These are phyloP conservation scores for Chenopodium suecicum DNA, from an alignment of 148 eudicot genomes.

Conservation along the genomic window DNA sequence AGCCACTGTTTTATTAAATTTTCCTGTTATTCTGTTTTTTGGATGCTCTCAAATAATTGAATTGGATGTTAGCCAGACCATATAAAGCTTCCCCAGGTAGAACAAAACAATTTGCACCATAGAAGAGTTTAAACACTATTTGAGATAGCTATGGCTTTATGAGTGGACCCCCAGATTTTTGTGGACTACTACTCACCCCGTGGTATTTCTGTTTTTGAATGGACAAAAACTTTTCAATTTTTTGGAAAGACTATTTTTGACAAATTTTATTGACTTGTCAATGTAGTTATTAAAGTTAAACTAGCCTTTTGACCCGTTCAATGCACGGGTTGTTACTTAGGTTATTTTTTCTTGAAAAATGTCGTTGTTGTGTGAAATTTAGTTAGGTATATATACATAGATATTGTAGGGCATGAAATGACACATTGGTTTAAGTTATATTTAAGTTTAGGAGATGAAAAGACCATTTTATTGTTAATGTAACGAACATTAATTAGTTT, in stretches of 20 bases:
- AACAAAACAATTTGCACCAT: constrained; percentile 15
- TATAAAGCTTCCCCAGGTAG: constrained; percentile 32
- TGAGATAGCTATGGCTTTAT: background rate
- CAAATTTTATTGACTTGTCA: background rate
- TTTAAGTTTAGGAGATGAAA: too few species aligned
- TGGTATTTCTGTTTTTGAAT: background rate
- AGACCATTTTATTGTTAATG: too few species aligned
- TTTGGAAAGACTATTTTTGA: background rate
- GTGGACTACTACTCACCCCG: constrained; percentile 5
- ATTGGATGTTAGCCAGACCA: constrained; percentile 6
- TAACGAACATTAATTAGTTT: too few species aligned
- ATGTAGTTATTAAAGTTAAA: background rate
- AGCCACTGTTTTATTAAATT: background rate
- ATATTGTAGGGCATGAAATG: too few species aligned
- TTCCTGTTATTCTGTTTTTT: too few species aligned
- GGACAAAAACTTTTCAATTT: background rate
- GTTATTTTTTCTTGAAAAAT: too few species aligned
- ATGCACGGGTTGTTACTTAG: too few species aligned
- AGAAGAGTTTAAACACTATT: background rate
- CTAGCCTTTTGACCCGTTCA: too few species aligned
- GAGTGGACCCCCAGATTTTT: background rate
- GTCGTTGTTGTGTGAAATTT: too few species aligned
- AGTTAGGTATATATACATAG: too few species aligned
- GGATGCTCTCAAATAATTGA: background rate
- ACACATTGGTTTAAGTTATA: too few species aligned